Conservation (phyloP, 345 rosid species). For the Eucalyptus cloeziana region DNA sequence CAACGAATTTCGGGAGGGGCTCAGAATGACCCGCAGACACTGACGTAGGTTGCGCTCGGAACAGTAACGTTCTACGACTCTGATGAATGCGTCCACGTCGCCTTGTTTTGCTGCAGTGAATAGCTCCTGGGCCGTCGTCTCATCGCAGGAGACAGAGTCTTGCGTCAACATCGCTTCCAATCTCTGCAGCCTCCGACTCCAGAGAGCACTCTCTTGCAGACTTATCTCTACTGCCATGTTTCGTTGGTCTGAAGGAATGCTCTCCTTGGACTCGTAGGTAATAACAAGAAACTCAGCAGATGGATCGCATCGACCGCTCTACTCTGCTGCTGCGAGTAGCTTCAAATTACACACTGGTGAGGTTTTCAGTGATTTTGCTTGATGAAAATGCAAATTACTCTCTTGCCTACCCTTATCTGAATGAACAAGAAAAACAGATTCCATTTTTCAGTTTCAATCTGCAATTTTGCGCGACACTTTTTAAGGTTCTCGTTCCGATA, state of each 20-base stretch:
- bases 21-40: background rate
- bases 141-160: background rate
- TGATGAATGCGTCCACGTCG: too few species aligned
- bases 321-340: background rate
- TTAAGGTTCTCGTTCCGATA: too few species aligned
- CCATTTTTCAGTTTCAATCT: too few species aligned
- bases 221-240: background rate
- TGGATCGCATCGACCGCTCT: background rate
- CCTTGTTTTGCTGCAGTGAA: too few species aligned
- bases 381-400: background rate
- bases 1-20: background rate
- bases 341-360: too few species aligned
- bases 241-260: background rate
- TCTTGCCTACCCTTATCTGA: too few species aligned
- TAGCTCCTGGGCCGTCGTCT: background rate
- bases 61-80: background rate
- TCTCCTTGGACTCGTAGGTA: background rate
- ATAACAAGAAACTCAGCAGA: background rate
- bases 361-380: background rate
- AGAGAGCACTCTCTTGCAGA: background rate
- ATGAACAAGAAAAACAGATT: too few species aligned
- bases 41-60: background rate
- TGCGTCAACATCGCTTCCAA: background rate
- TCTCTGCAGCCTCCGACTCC: background rate
- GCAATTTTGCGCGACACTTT: too few species aligned